A percentile compares a stretch with the other conserved stretches of the same genome.
Conservation (phyloP, 225 moss, liverwort and hornwort genomes). For the Antitrichia curtipendula region DNA sequence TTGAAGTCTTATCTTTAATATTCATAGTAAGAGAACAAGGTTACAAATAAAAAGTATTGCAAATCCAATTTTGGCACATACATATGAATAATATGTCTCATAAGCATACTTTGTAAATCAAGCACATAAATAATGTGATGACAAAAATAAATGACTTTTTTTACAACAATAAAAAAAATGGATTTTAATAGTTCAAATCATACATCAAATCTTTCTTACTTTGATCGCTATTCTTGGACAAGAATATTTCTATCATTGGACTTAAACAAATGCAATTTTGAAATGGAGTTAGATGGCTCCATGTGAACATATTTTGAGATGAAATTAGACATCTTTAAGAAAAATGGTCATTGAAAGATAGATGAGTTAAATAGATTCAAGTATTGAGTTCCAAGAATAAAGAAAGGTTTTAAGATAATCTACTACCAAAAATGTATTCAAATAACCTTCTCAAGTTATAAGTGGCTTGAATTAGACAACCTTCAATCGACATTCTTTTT, state of each 20-base stretch:
- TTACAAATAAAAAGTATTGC: no score
- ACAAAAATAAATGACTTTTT: not conserved
- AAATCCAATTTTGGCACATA: no score
- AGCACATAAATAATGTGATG: no score
- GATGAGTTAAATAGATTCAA: not conserved
- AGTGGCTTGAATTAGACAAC: not conserved
- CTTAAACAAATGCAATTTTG: not conserved
- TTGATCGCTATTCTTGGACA: accelerated
- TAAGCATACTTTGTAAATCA: no score
- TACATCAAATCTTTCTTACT: not conserved
- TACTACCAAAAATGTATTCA: not conserved
- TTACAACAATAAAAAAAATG: not conserved
- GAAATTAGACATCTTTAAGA: not conserved
- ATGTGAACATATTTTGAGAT: not conserved
- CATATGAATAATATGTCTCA: no score
- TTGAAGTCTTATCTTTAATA: no score
- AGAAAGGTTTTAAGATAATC: not conserved
- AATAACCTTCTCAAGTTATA: not conserved
- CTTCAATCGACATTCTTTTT: not conserved
- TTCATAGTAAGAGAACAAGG: no score
- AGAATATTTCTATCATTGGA: not conserved
- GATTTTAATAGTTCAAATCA: not conserved
- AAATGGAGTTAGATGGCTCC: not conserved
- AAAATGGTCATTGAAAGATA: not conserved
- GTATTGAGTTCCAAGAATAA: not conserved